phyloP scores from a whole-genome alignment of 495 filamentous ascomycete species.

The Neurospora intermedia region DNA sequence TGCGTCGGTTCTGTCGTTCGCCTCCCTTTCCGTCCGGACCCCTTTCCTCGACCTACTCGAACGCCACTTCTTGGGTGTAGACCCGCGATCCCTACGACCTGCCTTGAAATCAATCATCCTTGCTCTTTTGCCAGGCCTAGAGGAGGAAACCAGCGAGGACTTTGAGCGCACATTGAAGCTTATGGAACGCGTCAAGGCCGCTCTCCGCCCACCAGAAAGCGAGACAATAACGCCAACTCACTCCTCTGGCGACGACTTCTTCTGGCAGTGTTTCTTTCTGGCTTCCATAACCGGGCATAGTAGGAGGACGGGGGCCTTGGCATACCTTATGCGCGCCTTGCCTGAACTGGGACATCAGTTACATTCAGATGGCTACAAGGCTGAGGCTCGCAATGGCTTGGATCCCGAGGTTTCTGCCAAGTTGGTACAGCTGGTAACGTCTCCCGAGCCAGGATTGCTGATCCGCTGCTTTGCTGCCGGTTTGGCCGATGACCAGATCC shows the following conservation, averaged over 20 bases:
- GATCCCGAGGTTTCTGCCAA: constrained; percentile 28
- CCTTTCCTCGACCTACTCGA: constrained; percentile 77
- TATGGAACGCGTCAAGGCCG: constrained; percentile 64
- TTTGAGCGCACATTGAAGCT: constrained; percentile 79
- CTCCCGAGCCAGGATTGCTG: constrained; percentile 86
- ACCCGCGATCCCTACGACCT: constrained; percentile 61
- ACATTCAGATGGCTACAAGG: constrained; percentile 15
- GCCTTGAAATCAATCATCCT: constrained; percentile 83
- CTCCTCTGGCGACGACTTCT: constrained; percentile 67
- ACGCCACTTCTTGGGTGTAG: constrained; percentile 60
- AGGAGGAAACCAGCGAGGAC: constrained; percentile 94
- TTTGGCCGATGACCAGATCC: constrained; percentile 75
- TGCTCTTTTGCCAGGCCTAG: constrained; percentile 76
- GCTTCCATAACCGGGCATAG: constrained; percentile 80
- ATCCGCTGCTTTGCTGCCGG: constrained; percentile 86
- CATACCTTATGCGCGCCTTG: constrained; percentile 69
- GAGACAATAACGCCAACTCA: constrained; percentile 41
- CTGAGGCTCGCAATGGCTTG: constrained; percentile 7
- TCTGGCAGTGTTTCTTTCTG: constrained; percentile 97
- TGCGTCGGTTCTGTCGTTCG: constrained; percentile 79
- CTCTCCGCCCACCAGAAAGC: constrained; percentile 41
- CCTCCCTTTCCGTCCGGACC: constrained; percentile 78
- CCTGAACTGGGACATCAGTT: constrained; percentile 51
- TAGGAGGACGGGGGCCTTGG: constrained; percentile 73
- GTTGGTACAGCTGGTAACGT: constrained; percentile 63